These are phyloP conservation scores for Anacardium occidentale DNA, from an alignment of 345 rosid genomes.

Conservation along the genomic window DNA sequence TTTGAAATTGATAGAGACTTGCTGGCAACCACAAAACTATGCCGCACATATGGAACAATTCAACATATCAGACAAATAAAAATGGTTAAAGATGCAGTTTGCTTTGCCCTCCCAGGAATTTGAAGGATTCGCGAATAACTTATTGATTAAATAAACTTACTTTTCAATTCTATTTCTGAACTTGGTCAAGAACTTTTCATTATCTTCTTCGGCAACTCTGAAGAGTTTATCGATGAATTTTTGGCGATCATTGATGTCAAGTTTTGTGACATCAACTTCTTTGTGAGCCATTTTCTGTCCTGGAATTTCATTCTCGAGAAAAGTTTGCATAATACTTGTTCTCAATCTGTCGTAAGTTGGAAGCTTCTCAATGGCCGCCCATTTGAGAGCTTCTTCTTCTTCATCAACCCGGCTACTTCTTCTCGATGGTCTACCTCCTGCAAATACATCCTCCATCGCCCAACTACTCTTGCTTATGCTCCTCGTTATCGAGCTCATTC, in stretches of 20 bases:
- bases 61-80: not conserved
- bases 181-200: slow-evolving; percentile 68
- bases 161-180: slow-evolving; percentile 70
- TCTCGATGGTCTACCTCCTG: slow-evolving; percentile 44
- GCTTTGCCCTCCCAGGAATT: no score
- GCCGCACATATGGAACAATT: not conserved
- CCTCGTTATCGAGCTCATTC: slow-evolving; percentile 46
- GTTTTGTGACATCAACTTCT: slow-evolving; percentile 73
- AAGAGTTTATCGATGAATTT: slow-evolving; percentile 70
- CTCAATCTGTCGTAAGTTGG: slow-evolving; percentile 82
- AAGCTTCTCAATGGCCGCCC: slow-evolving; percentile 93
- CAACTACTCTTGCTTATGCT: slow-evolving; percentile 61
- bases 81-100: no score
- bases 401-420: slow-evolving; percentile 50
- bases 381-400: slow-evolving; percentile 89
- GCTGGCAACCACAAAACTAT: not conserved
- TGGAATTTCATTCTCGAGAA: slow-evolving; percentile 37
- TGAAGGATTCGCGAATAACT: not conserved
- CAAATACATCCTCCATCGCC: slow-evolving; percentile 63
- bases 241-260: slow-evolving; percentile 61
- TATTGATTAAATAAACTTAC: slow-evolving; percentile 33
- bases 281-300: slow-evolving; percentile 36
- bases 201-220: slow-evolving; percentile 84
- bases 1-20: not conserved
- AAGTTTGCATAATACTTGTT: slow-evolving; percentile 64